Evolutionary conservation across 805 yeast genomes (phyloP), one percentile per base, ranked within the genome.

Genomic region (Groenewaldozyma tartarivorans): DNA sequence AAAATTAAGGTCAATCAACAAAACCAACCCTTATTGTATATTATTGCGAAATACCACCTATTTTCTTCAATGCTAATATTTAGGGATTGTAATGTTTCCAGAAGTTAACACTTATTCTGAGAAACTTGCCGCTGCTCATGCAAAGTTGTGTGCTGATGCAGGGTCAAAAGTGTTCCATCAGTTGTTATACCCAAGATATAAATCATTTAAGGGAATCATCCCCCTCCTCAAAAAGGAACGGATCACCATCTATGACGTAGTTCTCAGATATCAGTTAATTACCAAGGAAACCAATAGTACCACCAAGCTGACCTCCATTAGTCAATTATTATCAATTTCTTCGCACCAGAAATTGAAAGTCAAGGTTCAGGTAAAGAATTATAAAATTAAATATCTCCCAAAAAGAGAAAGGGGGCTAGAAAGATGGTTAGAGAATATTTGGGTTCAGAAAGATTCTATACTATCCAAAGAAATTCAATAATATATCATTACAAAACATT

Each of bases 1-100:
- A 21, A 21, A 31, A 40, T 29, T 15, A 9, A 4, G 44, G 43
- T 9, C 38, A 27, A 16, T 21, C 18, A 24, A 32, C 35, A 5
- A 22, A 19, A 19, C 27, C n/a, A 4, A 16, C n/a, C 43, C 42
- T 3, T 43, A 26, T n/a, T 36, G 38, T 37, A 37, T 7, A 9
- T 13, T n/a, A n/a, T 21, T 21, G 22, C n/a, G n/a, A n/a, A n/a
- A 16, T 32, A 13, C 17, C 13, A 4, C 39, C 42, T n/a, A 50
- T 46, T 16, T 46, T 33, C 26, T 32, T 20, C 9, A 29, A 67
- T 57, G 27, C 54, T 50, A n/a, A 66, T 64, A 20, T 20, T 71
- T 74, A 48, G 78, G 94, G 84, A 50, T 86, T 0, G 76, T 79
- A 0, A 48, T 83, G 5, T 87, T 87, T 49, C 96, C 96, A 0